Percentiles rank a stretch among this genome's conserved stretches.
Evolutionary conservation across 2,329 filamentous ascomycete species (phyloP).

Genomic region (Cytospora piceae): DNA sequence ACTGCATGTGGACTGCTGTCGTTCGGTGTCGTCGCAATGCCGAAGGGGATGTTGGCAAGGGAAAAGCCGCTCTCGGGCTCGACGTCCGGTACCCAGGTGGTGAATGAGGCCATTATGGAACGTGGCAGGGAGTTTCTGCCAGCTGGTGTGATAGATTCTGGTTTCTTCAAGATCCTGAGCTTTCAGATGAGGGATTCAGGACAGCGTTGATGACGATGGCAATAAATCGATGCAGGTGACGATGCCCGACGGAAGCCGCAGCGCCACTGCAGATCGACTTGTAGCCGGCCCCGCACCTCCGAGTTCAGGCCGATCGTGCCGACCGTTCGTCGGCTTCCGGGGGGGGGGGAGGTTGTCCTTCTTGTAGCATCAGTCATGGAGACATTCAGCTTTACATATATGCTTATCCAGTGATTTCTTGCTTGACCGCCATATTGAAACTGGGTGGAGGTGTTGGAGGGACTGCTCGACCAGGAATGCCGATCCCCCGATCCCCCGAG

Average conservation of each 20-base stretch:
- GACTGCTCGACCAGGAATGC: no score
- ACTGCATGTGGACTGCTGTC: constrained; percentile 55
- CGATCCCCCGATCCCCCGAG: no score
- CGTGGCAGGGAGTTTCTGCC: background rate
- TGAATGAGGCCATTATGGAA: constrained; percentile 11
- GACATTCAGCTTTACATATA: background rate
- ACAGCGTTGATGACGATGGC: background rate
- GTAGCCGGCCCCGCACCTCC: background rate
- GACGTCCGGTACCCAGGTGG: constrained; percentile 37
- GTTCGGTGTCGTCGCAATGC: constrained; percentile 65
- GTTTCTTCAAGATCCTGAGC: background rate
- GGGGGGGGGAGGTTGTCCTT: background rate
- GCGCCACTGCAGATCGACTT: background rate
- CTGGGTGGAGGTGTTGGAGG: no score
- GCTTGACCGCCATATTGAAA: no score
- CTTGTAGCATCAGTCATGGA: background rate
- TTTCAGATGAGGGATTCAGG: background rate
- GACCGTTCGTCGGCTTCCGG: background rate
- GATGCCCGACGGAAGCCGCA: constrained; percentile 8
- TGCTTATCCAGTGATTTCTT: no score
- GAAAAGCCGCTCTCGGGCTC: constrained; percentile 67
- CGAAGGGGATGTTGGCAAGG: constrained; percentile 75
- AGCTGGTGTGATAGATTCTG: background rate
- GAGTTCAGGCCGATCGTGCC: background rate
- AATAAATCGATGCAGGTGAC: background rate